phyloP scores from a whole-genome alignment of 257 asterid species.

The Solanum chilense region DNA sequence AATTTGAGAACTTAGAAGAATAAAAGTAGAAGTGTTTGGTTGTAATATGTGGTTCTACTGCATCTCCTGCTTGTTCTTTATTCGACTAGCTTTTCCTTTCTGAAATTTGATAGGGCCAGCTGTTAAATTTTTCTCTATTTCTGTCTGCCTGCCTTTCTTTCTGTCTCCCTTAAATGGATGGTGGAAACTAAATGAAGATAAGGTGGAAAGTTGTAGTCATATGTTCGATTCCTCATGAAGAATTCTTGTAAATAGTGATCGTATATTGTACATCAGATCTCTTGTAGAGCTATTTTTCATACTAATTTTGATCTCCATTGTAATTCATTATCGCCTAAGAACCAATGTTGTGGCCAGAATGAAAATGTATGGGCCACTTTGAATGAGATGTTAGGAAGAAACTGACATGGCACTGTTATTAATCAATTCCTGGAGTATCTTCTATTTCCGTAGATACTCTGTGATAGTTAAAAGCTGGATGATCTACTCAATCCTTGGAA shows the following conservation, averaged over 20 bases:
- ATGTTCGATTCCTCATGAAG: neutral
- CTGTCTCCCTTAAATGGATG: neutral
- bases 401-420: neutral
- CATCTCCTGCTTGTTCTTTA: neutral
- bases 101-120: neutral
- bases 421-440: neutral
- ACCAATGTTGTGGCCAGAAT: neutral
- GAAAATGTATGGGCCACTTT: neutral
- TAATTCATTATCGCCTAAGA: neutral
- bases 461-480: neutral
- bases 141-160: neutral
- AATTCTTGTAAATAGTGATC: neutral
- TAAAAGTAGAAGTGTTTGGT: neutral
- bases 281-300: neutral
- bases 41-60: neutral
- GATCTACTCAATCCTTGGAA: neutral
- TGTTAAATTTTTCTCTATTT: neutral
- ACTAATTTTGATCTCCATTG: neutral
- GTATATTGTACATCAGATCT: neutral
- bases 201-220: neutral
- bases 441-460: neutral
- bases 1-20: neutral
- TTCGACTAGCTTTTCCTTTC: neutral
- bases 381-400: neutral
- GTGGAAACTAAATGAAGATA: neutral